Evolutionary conservation across 139 green algal species (phyloP).

Genomic region (Coelastrella sp.): DNA sequence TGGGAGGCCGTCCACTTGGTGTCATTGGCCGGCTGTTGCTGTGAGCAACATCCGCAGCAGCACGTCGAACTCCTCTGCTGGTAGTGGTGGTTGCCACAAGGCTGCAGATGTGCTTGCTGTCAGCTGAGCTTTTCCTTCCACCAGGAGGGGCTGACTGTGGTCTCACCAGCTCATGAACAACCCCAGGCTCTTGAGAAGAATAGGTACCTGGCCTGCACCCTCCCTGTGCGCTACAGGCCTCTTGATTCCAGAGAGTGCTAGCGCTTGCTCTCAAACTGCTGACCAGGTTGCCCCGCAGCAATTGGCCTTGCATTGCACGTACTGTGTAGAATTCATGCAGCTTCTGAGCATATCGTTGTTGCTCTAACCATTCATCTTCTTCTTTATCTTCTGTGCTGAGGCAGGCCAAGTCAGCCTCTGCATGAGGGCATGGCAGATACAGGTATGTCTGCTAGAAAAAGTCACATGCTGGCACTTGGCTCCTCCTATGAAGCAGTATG

Average conservation of each 20-base stretch:
- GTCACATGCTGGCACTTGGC: no score
- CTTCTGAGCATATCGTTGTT: slow-evolving; percentile 19
- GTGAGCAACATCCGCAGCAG: not conserved
- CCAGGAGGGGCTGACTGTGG: not conserved
- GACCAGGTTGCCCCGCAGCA: slow-evolving; percentile 2
- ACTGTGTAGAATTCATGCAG: slow-evolving; percentile 19
- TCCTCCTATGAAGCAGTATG: no score
- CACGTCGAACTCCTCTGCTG: not conserved
- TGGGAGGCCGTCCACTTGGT: not conserved
- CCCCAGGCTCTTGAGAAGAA: not conserved
- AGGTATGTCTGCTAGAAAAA: not conserved
- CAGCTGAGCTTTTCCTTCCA: not conserved
- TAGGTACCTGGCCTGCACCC: not conserved
- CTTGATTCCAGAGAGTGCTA: slow-evolving; percentile 11
- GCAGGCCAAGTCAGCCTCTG: slow-evolving; percentile 1
- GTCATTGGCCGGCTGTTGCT: not conserved
- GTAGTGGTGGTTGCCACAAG: not conserved
- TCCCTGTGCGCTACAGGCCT: not conserved
- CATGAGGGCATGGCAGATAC: not conserved
- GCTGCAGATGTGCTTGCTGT: not conserved
- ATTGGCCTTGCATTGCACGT: slow-evolving; percentile 22
- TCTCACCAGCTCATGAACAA: not conserved
- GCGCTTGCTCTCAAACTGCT: slow-evolving; percentile 12
- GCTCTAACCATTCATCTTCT: slow-evolving; percentile 10
- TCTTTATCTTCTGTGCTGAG: slow-evolving; percentile 21